Conservation (phyloP, 192 early-diverging fungal species). For the Gonapodya sp. region DNA sequence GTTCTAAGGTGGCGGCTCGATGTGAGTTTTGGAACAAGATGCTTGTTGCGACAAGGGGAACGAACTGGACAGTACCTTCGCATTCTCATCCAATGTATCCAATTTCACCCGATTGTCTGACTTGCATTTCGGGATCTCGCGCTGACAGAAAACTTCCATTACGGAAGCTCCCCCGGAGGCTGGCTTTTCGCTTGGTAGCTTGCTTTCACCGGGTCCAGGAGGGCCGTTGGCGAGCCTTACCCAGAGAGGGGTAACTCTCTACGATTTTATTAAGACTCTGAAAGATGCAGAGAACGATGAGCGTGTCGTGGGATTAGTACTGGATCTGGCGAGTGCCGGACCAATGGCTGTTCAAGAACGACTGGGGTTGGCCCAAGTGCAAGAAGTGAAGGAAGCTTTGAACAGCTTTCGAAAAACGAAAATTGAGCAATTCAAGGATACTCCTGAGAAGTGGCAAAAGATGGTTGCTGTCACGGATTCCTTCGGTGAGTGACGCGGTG, state of each 20-base stretch:
- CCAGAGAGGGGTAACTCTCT: background rate
- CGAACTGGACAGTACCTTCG: background rate
- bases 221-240: background rate
- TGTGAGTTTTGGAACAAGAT: background rate
- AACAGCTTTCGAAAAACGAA: constrained; percentile 39
- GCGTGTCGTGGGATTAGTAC: background rate
- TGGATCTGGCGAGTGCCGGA: background rate
- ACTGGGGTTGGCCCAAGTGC: constrained; percentile 44
- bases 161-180: background rate
- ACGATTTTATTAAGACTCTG: background rate
- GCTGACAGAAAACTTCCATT: constrained; percentile 2
- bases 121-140: too few species aligned
- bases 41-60: background rate
- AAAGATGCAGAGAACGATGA: background rate
- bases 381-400: constrained; percentile 49
- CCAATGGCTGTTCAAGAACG: background rate
- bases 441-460: constrained; percentile 19
- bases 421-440: constrained; percentile 29
- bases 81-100: background rate
- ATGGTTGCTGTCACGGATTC: constrained; percentile 55
- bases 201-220: background rate
- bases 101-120: background rate
- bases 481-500: constrained; percentile 31
- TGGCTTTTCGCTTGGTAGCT: background rate
- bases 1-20: background rate